Base-by-base conservation (phyloP, 225 moss, liverwort and hornwort species). In the Anthoceros angustus region DNA sequence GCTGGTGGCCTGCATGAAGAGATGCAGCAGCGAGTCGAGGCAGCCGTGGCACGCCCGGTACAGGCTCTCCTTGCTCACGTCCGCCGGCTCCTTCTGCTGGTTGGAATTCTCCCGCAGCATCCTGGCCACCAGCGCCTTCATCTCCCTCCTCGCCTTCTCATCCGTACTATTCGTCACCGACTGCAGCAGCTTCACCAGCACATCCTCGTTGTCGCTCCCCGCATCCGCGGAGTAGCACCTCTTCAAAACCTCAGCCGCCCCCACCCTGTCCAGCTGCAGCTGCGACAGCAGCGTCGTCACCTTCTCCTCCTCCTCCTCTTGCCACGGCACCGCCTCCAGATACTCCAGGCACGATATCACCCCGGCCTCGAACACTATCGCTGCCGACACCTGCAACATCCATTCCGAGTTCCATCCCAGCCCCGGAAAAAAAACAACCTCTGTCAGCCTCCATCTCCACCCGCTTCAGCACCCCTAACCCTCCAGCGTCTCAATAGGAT, bases 81-180 rank as follows among this genome's bases (percentile, higher is more conserved):
- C 89, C 40, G 83, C 74, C 0, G 80, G 77, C 9, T 78, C 84
- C 72, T 77, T 87, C 70, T 81, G 85, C 63, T 72, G 81, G 64
- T 84, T 82, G 76, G 87, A 79, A 21, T 90, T 90, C 74, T 90
- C 90, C 23, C 90, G 90, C 25, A 90, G 79, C 90, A 90, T 85
- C 64, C 90, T 74, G 14, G 90, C 83, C 11, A 90, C 85, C 24
- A 90, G 72, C 42, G 87, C 74, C 75, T 90, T 90, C 90, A 90
- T 90, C 74, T 87, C 90, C 66, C 90, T 71, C 43, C 90, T 76
- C 21, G 90, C 90, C 64, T 90, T 90, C 66, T 90, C 90, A 61
- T 90, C 90, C 41, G 90, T 90, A 70, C 90, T 87, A 78, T 82
- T 85, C 3, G 90, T 87, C 12, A 90, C 90, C 2, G 90, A 80